Evolutionary conservation across 2,329 filamentous ascomycete species (phyloP).

Genomic region (Botrytis deweyae): DNA sequence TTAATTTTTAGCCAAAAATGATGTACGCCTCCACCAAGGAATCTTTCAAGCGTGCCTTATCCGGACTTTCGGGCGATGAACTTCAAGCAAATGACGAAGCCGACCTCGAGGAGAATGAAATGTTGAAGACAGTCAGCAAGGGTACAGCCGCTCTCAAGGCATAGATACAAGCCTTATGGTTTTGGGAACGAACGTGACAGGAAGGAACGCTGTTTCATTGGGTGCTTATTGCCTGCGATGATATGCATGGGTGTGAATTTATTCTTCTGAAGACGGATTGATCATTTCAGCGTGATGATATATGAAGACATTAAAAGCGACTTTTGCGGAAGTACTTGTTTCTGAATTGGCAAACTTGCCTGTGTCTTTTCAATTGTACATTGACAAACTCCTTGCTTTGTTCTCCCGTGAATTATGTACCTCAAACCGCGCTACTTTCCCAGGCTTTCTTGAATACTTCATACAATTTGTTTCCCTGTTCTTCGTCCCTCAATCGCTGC

Average conservation of each 20-base stretch:
- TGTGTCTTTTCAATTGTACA: constrained; percentile 16
- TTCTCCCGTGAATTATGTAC: constrained; percentile 13
- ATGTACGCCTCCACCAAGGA: constrained; percentile 88
- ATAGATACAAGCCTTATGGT: constrained; percentile 9
- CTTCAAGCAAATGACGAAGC: constrained; percentile 82
- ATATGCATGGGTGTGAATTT: constrained; percentile 17
- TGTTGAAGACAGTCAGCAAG: constrained; percentile 67
- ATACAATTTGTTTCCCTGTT: constrained; percentile 61
- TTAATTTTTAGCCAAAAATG: constrained; percentile 69
- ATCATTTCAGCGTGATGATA: constrained; percentile 22
- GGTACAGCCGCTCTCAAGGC: constrained; percentile 32
- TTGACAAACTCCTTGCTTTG: constrained; percentile 31
- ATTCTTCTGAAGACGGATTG: constrained; percentile 22
- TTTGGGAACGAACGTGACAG: constrained; percentile 19
- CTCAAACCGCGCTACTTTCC: constrained; percentile 23
- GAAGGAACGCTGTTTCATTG: constrained; percentile 31
- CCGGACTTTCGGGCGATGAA: constrained; percentile 66
- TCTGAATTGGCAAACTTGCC: constrained; percentile 7
- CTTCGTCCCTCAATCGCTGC: constrained; percentile 73
- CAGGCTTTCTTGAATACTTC: constrained; percentile 67
- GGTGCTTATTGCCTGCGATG: constrained; percentile 34
- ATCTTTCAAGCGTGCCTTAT: constrained; percentile 75
- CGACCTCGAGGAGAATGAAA: constrained; percentile 74
- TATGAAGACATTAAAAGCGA: constrained; percentile 25
- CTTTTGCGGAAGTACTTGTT: constrained; percentile 17